Conservation (phyloP, 2,329 filamentous ascomycete species). For the Rhinocladiella mackenziei region DNA sequence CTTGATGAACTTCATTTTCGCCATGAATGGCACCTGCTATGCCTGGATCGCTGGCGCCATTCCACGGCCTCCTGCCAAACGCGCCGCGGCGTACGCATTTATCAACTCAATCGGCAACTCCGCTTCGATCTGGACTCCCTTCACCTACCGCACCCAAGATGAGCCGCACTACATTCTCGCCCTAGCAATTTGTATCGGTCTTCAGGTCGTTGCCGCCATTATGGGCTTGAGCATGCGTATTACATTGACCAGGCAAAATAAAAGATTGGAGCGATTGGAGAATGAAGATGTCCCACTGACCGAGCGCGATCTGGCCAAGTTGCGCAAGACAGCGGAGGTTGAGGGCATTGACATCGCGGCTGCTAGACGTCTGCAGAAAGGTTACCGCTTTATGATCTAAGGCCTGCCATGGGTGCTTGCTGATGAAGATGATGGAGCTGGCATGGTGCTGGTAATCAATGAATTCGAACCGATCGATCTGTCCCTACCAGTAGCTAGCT, state of each 20-base stretch:
- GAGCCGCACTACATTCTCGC: constrained; percentile 41
- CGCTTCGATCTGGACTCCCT: constrained; percentile 51
- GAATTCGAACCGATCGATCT: no score
- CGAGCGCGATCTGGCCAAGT: constrained; percentile 44
- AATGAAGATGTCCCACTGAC: constrained; percentile 45
- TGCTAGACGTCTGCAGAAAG: constrained; percentile 51
- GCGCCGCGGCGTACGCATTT: constrained; percentile 52
- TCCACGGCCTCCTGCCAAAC: constrained; percentile 52
- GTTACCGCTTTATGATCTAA: constrained; percentile 52
- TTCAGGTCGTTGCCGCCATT: constrained; percentile 37
- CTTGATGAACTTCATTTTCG: constrained; percentile 53
- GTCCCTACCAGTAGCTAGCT: no score
- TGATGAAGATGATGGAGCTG: not conserved
- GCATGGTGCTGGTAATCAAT: no score
- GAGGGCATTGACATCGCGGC: constrained; percentile 50
- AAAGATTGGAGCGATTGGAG: constrained; percentile 49
- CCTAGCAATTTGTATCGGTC: constrained; percentile 42
- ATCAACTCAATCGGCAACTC: constrained; percentile 55
- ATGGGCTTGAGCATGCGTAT: constrained; percentile 39
- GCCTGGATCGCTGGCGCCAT: constrained; percentile 52
- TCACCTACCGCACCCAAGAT: constrained; percentile 44
- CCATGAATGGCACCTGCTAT: constrained; percentile 50
- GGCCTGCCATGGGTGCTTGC: constrained; percentile 33
- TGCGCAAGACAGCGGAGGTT: constrained; percentile 50
- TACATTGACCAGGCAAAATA: constrained; percentile 46